Evolutionary conservation across 768 basidiomycete species (phyloP).

Genomic region (Phlegmacium glaucopus): DNA sequence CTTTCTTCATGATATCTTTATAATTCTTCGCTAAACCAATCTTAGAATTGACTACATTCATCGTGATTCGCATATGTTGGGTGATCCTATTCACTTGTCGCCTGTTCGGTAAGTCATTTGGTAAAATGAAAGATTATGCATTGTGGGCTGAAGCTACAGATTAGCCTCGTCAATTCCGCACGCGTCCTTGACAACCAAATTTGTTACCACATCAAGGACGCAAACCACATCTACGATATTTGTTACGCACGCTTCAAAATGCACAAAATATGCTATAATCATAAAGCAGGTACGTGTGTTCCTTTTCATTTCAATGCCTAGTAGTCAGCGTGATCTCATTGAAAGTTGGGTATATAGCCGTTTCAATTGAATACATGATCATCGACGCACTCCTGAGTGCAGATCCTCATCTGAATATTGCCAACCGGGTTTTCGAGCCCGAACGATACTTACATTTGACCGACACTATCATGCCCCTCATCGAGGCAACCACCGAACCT

Average conservation of each 20-base stretch:
- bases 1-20: background rate
- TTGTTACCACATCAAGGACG: slow-evolving; percentile 81
- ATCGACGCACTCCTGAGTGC: slow-evolving; percentile 70
- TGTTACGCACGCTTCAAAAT: slow-evolving; percentile 72
- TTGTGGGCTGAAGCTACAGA: background rate
- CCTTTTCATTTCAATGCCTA: background rate
- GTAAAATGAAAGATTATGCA: background rate
- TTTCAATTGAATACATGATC: slow-evolving; percentile 81
- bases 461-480: slow-evolving; percentile 59
- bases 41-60: slow-evolving; percentile 78
- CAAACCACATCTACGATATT: slow-evolving; percentile 70
- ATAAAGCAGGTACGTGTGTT: slow-evolving; percentile 58
- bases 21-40: background rate
- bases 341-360: background rate
- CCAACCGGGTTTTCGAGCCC: slow-evolving; percentile 52
- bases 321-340: no score
- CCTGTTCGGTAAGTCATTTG: slow-evolving; percentile 37
- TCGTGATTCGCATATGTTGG: slow-evolving; percentile 70
- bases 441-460: slow-evolving; percentile 61
- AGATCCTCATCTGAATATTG: slow-evolving; percentile 61
- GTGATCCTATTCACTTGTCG: slow-evolving; percentile 54
- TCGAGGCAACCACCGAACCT: slow-evolving; percentile 51
- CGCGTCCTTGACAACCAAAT: slow-evolving; percentile 74
- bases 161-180: slow-evolving; percentile 69
- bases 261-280: slow-evolving; percentile 82